These are phyloP conservation scores for Thalassiosira mediterranea DNA, from an alignment of 352 stramenopile species.

Conservation along the genomic window DNA sequence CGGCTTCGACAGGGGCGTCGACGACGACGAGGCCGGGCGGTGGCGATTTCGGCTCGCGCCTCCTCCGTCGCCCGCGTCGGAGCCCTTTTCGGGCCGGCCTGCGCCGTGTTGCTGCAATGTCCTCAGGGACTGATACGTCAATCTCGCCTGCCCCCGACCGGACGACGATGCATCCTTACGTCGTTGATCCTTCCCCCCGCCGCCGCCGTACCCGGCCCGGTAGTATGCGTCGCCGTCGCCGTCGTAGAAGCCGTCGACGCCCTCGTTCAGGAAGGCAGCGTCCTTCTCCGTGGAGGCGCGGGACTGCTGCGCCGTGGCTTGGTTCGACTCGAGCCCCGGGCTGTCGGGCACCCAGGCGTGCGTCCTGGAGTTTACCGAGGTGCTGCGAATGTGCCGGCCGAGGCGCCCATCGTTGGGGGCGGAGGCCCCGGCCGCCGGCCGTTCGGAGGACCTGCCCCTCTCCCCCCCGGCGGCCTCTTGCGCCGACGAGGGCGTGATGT, in stretches of 20 bases:
- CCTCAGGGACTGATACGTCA: neutral
- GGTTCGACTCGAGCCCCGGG: slow-evolving; percentile 15
- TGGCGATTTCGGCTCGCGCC: neutral
- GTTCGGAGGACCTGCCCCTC: neutral
- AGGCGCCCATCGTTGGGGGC: slow-evolving; percentile 21
- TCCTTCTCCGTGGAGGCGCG: slow-evolving; percentile 43
- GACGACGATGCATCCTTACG: neutral
- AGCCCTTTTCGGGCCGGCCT: neutral
- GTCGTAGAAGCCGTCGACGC: slow-evolving; percentile 38
- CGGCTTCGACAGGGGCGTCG: slow-evolving; percentile 19
- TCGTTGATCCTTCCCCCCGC: neutral
- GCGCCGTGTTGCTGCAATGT: neutral
- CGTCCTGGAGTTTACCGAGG: slow-evolving; percentile 7
- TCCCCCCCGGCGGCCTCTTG: neutral
- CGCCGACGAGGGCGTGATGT: slow-evolving; percentile 20
- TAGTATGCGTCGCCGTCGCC: no score
- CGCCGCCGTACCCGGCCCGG: neutral
- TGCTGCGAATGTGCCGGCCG: slow-evolving; percentile 31
- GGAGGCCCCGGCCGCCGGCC: no score
- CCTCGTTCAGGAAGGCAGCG: slow-evolving; percentile 46
- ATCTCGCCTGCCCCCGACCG: neutral
- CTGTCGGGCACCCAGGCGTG: slow-evolving; percentile 7
- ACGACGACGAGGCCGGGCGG: no score
- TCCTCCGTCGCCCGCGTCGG: neutral
- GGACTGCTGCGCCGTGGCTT: slow-evolving; percentile 34